phyloP scores from a whole-genome alignment of 1,284 basidiomycete species.

The Tilletia setariae region DNA sequence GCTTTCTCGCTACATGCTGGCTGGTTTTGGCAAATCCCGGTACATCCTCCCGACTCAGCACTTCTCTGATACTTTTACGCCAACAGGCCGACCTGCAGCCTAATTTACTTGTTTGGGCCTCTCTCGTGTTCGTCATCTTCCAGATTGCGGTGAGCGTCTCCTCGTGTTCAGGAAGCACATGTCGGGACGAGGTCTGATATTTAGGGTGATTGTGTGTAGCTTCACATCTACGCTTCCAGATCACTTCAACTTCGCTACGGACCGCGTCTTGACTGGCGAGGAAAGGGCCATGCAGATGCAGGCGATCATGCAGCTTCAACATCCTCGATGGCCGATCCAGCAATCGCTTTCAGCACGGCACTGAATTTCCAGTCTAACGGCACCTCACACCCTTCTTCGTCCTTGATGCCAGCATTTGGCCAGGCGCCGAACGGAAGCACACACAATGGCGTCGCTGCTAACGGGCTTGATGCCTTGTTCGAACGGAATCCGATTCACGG shows the following conservation, averaged over 20 bases:
- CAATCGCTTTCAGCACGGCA: too few relatives aligned
- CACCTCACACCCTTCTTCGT: too few relatives aligned
- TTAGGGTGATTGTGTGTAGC: background rate
- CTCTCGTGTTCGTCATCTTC: background rate
- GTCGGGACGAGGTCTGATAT: background rate
- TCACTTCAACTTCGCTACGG: background rate
- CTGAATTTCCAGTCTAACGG: too few relatives aligned
- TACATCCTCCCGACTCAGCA: background rate
- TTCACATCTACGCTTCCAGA: background rate
- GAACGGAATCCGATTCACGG: background rate
- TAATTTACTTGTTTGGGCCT: background rate
- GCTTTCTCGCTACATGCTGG: slow-evolving; percentile 1
- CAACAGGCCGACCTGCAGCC: background rate
- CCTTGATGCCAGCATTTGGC: too few relatives aligned
- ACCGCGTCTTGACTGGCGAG: background rate
- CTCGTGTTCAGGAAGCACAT: background rate
- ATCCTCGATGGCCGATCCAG: too few relatives aligned
- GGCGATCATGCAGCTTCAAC: too few relatives aligned
- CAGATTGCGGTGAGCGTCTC: background rate
- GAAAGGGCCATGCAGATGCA: too few relatives aligned
- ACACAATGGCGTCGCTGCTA: too few relatives aligned
- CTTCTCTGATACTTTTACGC: background rate
- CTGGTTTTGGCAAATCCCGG: background rate
- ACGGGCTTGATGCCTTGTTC: background rate
- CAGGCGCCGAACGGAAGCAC: too few relatives aligned